Conservation (phyloP, 2,329 filamentous ascomycete species). For the Diaporthe ilicicola region DNA sequence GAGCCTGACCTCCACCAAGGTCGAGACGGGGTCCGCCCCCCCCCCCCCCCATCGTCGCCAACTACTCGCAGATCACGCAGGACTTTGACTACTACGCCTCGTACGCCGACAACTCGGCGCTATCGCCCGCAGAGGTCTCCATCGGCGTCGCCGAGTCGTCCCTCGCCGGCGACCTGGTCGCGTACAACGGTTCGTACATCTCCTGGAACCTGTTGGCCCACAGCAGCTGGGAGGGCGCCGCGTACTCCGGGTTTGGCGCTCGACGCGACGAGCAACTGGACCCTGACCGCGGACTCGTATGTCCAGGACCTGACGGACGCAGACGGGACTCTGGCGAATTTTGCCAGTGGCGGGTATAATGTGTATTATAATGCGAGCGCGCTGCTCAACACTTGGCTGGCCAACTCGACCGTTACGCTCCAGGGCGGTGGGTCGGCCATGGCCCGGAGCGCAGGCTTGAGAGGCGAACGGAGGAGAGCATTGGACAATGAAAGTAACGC, state of each 20-base stretch:
- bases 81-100: conserved; percentile 45
- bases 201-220: conserved; percentile 31
- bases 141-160: conserved; percentile 39
- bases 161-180: conserved; percentile 43
- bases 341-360: conserved; percentile 31
- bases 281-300: conserved; percentile 34
- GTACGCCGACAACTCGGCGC: conserved; percentile 39
- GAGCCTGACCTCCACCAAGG: not conserved
- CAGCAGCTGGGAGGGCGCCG: conserved; percentile 34
- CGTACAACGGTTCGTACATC: conserved; percentile 41
- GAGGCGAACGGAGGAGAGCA: too few relatives aligned
- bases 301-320: conserved; percentile 34
- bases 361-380: conserved; percentile 33
- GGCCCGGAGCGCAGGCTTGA: not conserved
- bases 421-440: conserved; percentile 3
- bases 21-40: conserved; percentile 37
- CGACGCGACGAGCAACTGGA: conserved; percentile 34
- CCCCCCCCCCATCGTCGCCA: conserved; percentile 41
- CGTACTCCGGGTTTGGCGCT: conserved; percentile 36
- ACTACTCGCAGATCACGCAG: conserved; percentile 42
- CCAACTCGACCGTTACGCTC: conserved; percentile 19
- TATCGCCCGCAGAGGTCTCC: conserved; percentile 40
- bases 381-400: conserved; percentile 26
- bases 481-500: not conserved
- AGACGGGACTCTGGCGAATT: conserved; percentile 30